Evolutionary conservation across 2,329 filamentous ascomycete species (phyloP).

Genomic region (Colletotrichum magnum): DNA sequence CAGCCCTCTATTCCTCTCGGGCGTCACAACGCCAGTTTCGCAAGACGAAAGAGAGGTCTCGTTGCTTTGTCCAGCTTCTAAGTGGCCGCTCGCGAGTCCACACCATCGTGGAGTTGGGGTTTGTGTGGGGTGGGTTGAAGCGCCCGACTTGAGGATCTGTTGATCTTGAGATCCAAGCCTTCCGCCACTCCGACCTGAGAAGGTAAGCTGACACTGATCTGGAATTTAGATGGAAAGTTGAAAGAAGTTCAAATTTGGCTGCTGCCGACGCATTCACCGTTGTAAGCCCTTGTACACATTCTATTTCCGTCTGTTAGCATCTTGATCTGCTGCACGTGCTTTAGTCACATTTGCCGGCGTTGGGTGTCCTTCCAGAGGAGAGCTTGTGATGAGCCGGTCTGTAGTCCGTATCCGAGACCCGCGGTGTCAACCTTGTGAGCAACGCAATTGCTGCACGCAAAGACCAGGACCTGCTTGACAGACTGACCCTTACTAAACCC

Average conservation of each 20-base stretch:
- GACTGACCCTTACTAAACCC: slow-evolving; percentile 7
- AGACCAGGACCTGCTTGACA: background rate
- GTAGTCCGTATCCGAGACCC: too few species aligned
- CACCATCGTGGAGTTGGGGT: background rate
- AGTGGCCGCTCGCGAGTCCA: background rate
- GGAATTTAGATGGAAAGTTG: background rate
- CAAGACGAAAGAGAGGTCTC: slow-evolving; percentile 2
- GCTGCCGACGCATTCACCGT: background rate
- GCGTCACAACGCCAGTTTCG: slow-evolving; percentile 18
- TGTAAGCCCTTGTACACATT: background rate
- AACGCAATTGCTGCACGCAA: background rate
- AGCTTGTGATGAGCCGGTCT: too few species aligned
- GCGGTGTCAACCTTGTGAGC: slow-evolving; percentile 3
- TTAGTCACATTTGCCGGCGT: background rate
- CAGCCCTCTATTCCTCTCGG: background rate
- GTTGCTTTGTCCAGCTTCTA: background rate
- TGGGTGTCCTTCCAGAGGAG: too few species aligned
- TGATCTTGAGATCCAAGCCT: slow-evolving; percentile 4
- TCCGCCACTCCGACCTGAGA: slow-evolving; percentile 13
- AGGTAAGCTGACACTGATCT: background rate
- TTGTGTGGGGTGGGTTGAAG: background rate
- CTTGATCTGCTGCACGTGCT: slow-evolving; percentile 5
- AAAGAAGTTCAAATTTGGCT: background rate
- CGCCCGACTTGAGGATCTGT: background rate
- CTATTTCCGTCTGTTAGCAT: slow-evolving; percentile 2